These are phyloP conservation scores for Zymoseptoria brevis DNA, from an alignment of 2,329 filamentous ascomycete species.

Conservation along the genomic window DNA sequence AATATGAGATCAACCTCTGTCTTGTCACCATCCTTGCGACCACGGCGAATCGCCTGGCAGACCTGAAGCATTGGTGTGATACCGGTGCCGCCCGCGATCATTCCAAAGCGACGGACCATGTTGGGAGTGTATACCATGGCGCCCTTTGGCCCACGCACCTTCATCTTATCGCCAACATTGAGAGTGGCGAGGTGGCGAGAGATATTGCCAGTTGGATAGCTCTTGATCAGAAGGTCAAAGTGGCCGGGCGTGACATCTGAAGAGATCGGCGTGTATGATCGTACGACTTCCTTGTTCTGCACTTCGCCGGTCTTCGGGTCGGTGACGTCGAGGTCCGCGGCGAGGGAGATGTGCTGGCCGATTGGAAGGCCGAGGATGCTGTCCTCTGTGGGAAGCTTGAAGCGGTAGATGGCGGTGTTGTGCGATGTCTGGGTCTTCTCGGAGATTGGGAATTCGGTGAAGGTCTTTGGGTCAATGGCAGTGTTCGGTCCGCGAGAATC, in stretches of 20 bases:
- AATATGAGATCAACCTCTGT: slow-evolving; percentile 94
- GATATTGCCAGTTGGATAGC: slow-evolving; percentile 96
- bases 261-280: slow-evolving; percentile 87
- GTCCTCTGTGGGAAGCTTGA: slow-evolving; percentile 67
- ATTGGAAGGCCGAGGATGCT: slow-evolving; percentile 92
- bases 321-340: slow-evolving; percentile 67
- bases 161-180: slow-evolving; percentile 76
- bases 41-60: slow-evolving; percentile 66
- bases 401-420: slow-evolving; percentile 99
- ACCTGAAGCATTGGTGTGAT: slow-evolving; percentile 99
- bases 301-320: slow-evolving; percentile 56
- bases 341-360: slow-evolving; percentile 98
- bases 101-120: slow-evolving; percentile 92
- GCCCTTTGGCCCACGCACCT: slow-evolving; percentile 88
- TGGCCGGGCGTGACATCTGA: slow-evolving; percentile 82
- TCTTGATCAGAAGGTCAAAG: slow-evolving; percentile 97
- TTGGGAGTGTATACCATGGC: slow-evolving; percentile 96
- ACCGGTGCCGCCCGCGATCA: slow-evolving; percentile 95
- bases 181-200: slow-evolving; percentile 83
- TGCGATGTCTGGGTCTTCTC: slow-evolving; percentile 95
- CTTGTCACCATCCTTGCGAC: slow-evolving; percentile 49
- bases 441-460: slow-evolving; percentile 87
- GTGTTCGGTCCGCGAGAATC: slow-evolving; percentile 44
- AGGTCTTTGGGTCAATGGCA: slow-evolving; percentile 76
- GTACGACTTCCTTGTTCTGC: slow-evolving; percentile 68